Evolutionary conservation across 2,329 filamentous ascomycete species (phyloP), one percentile per base, ranked within the genome.

Genomic region (Talaromyces sp.): DNA sequence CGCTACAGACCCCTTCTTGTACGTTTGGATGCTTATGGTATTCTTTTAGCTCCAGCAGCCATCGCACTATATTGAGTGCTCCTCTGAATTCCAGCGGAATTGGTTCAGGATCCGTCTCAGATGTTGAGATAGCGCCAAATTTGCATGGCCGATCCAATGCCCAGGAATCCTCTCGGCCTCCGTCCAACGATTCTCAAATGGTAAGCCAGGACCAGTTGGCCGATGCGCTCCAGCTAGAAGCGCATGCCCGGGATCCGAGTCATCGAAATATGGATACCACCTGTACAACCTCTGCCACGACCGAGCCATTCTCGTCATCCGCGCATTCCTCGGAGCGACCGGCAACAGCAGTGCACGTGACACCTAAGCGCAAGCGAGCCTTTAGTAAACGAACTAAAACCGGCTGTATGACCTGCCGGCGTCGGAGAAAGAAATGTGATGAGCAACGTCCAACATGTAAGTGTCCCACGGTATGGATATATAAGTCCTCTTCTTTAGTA

Each of bases 331-430:
- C 67, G 48, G 71, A 73, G 42, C 65, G 71, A 40, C 50, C 71
- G 44, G 60, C 67, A 32, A 52, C 67, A 29, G 66, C 74, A 24
- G 62, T 72, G 54, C 71, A 75, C 66, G 62, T 73, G 50, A 67
- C 74, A 52, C 68, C 71, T 13, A 75, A 80, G 59, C 70, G 78
- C 52, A 81, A 81, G 55, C 72, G 78, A 17, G 75, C 79, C 67
- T 97, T 97, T 67, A 96, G 91, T 76, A 96, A 97, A 72, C 84
- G 93, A 54, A 97, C 93, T 17, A 97, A 97, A 76, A 97, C 92
- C 9, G 91, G 92, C 29, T 57, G 54, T 27, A 57, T 57, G 51
- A 57, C 54, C 13, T 57, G 54, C 36, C 54, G 54, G 16, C 51
- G 51, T 29, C 44, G 51, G 29, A 57, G 53, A 46, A 57, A 57